Base-by-base conservation (phyloP, 495 filamentous ascomycete genomes). In the Cudoniella acicularis region DNA sequence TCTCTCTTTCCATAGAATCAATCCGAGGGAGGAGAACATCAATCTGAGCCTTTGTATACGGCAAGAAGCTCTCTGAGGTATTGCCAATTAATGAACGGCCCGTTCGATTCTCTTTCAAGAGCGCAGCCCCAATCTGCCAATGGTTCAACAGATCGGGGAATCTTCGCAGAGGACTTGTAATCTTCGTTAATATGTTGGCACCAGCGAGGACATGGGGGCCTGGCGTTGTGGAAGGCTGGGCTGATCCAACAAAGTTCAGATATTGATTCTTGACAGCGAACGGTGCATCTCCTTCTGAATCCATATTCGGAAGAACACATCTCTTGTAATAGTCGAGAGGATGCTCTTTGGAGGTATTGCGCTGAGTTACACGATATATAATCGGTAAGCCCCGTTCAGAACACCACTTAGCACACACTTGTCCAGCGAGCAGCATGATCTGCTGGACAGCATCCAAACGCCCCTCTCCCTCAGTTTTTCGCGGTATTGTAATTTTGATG, bases 51-150 rank as follows among this genome's bases (percentile, higher is more conserved):
- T 77, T 73, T 20, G 77, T 76, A 71, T 91, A 95, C 3, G 89
- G 88, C 13, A 94, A 78, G 63, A 75, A 78, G 27, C 65, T 58
- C 13, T 73, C 64, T n/a, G 65, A 51, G 1, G 53, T 66, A 27
- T 62, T 69, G 22, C 75, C 79, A 40, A 82, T 67, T 36, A 90
- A 77, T 21, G 71, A 77, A 3, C 72, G 64, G 11, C 83, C 82
- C 6, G 76, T 75, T 27, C 75, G 71, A 18, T 78, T 72, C 73
- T 94, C 91, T 67, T 88, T 82, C 8, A 85, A 79, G 41, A 98
- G 68, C 0, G 87, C 87, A 0, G 90, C 85, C 70, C 95, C 87
- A 61, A 98, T 91, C 65, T 98, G 93, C 80, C 91, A 97, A 70
- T 96, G 92, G 0, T 82, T 77, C n/a, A 97, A 73, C 60, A 98